These are phyloP conservation scores for Prunus fruticosa DNA, from an alignment of 306 rosid species.

Conservation along the genomic window DNA sequence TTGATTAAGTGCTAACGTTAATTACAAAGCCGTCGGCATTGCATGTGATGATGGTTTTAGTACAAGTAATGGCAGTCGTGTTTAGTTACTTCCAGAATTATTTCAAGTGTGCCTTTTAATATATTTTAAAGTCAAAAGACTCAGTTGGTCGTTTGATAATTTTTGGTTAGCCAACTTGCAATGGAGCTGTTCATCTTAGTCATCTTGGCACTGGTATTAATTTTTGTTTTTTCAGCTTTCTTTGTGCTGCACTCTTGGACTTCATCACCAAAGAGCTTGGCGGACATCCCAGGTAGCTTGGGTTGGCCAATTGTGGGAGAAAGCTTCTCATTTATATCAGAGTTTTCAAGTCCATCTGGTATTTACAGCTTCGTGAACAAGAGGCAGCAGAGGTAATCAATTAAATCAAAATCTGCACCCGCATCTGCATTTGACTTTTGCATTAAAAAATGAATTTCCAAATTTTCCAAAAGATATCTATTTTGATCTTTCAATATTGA, in stretches of 20 bases:
- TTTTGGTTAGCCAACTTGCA: neutral
- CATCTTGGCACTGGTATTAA: conserved; percentile 24
- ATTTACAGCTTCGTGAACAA: conserved; percentile 73
- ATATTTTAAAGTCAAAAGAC: neutral
- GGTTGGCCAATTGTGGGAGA: conserved; percentile 91
- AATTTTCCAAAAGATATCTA: neutral
- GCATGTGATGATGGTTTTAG: no score
- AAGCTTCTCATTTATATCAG: conserved; percentile 64
- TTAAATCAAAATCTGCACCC: no score
- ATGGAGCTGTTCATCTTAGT: conserved; percentile 44
- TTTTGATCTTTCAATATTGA: neutral
- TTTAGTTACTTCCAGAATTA: neutral
- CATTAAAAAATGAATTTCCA: neutral
- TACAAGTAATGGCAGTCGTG: neutral
- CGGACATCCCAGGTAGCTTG: conserved; percentile 69
- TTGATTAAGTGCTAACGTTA: neutral
- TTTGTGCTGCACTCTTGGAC: conserved; percentile 39
- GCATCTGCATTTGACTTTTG: neutral
- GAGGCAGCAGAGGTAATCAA: conserved; percentile 69
- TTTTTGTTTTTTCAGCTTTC: conserved; percentile 32
- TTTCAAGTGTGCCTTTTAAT: neutral
- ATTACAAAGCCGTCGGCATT: neutral
- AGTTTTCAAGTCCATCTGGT: conserved; percentile 76
- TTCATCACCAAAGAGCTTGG: conserved; percentile 65
- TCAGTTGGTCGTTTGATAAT: neutral